Evolutionary conservation across 202 grass and related monocot genomes (phyloP).

Genomic region (Panicum virgatum): DNA sequence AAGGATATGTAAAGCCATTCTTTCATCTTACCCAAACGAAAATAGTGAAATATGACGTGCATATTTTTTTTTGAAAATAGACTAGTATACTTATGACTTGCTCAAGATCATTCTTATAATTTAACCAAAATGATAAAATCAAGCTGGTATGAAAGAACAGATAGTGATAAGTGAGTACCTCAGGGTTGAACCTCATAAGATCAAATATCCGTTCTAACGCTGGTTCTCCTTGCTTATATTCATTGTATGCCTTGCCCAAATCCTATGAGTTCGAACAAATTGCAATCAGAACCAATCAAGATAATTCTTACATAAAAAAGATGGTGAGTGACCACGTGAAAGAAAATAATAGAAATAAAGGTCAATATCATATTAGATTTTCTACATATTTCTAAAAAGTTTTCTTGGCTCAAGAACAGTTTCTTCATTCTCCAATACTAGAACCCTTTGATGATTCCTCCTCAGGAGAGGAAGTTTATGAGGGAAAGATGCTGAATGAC

Average conservation of each 20-base stretch:
- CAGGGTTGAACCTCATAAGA: slow-evolving; percentile 63
- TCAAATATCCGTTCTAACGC: slow-evolving; percentile 76
- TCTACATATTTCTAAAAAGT: neutral
- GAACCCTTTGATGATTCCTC: slow-evolving; percentile 2
- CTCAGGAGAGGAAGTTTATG: neutral
- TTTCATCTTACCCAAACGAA: neutral
- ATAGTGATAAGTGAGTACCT: slow-evolving; percentile 50
- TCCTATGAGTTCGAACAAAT: slow-evolving; percentile 51
- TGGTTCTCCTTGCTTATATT: slow-evolving; percentile 85
- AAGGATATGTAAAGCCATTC: neutral
- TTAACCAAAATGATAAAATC: neutral
- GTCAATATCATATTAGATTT: slow-evolving; percentile 12
- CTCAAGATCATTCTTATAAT: neutral
- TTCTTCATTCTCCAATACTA: slow-evolving; percentile 16
- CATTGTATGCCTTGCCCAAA: slow-evolving; percentile 80
- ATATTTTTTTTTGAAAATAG: neutral
- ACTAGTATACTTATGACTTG: neutral
- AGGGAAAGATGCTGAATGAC: neutral
- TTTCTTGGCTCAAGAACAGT: neutral
- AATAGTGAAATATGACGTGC: neutral
- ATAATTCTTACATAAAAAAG: neutral
- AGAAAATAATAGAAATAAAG: neutral
- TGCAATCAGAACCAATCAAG: slow-evolving; percentile 30
- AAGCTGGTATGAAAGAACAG: slow-evolving; percentile 17
- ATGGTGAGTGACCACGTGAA: neutral